These are phyloP conservation scores for Diaporthe sp. DNA, from an alignment of 2,329 filamentous ascomycete species.

Conservation along the genomic window DNA sequence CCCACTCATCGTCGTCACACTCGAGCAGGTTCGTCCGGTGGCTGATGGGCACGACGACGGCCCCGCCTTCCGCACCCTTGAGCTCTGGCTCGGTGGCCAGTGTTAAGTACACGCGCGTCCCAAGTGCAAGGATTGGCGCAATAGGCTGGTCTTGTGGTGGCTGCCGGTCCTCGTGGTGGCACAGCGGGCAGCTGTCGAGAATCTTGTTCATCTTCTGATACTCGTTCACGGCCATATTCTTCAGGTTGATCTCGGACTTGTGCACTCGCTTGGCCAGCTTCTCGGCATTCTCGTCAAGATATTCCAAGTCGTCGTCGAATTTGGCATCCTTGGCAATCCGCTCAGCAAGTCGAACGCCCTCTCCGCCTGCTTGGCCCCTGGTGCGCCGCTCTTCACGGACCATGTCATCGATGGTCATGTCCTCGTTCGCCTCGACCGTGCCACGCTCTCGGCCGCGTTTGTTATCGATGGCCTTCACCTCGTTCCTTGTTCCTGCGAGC, in stretches of 20 bases:
- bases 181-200: conserved; percentile 89
- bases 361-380: conserved; percentile 81
- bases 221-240: conserved; percentile 87
- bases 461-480: conserved; percentile 83
- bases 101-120: conserved; percentile 88
- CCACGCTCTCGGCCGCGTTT: conserved; percentile 89
- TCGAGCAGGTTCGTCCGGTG: conserved; percentile 94
- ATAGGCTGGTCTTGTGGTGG: conserved; percentile 76
- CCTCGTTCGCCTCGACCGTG: conserved; percentile 88
- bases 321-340: conserved; percentile 93
- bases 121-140: conserved; percentile 89
- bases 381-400: conserved; percentile 93
- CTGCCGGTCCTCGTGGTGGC: conserved; percentile 87
- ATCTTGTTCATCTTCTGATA: conserved; percentile 91
- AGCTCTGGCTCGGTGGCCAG: conserved; percentile 92
- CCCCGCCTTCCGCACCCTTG: conserved; percentile 77
- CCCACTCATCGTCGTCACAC: conserved; percentile 98
- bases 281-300: conserved; percentile 95
- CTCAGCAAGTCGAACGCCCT: conserved; percentile 87
- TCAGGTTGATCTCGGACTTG: conserved; percentile 88
- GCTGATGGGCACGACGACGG: conserved; percentile 89
- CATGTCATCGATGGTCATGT: conserved; percentile 98
- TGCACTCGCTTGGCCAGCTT: conserved; percentile 90
- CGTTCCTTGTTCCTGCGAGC: conserved; percentile 79
- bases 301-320: conserved; percentile 93